Percentiles rank a stretch among this genome's conserved stretches.
Evolutionary conservation across 768 basidiomycete genomes (phyloP).

Genomic region (Boletus eberwhitei): DNA sequence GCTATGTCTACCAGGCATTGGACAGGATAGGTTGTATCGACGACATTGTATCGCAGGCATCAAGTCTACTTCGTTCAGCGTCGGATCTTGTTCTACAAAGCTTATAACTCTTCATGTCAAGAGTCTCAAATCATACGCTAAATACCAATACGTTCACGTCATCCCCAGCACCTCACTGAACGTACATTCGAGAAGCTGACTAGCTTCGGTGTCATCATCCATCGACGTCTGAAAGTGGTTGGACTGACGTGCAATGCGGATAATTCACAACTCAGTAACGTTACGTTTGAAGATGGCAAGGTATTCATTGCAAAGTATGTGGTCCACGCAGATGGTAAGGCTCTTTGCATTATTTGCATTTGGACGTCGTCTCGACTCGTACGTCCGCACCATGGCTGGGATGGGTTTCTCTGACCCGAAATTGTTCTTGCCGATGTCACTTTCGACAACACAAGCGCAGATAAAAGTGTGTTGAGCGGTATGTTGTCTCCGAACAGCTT

Average conservation of each 20-base stretch:
- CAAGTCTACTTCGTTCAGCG: too few species aligned
- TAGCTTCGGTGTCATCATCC: conserved; percentile 27
- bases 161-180: conserved; percentile 45
- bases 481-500: too few species aligned
- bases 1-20: too few species aligned
- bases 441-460: too few species aligned
- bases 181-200: conserved; percentile 34
- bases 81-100: too few species aligned
- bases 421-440: conserved; percentile 49
- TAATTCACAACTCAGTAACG: conserved; percentile 34
- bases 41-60: too few species aligned
- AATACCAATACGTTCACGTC: conserved; percentile 40
- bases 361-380: background rate
- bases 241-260: conserved; percentile 33
- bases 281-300: conserved; percentile 41
- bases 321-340: conserved; percentile 51
- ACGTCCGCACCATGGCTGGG: conserved; percentile 43
- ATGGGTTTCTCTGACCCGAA: conserved; percentile 47
- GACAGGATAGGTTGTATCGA: too few species aligned
- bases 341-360: background rate
- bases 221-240: conserved; percentile 39
- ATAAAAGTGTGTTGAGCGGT: too few species aligned
- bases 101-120: too few species aligned
- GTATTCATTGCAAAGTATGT: conserved; percentile 46
- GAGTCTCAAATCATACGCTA: conserved; percentile 36